Evolutionary conservation across 306 rosid species (phyloP).

Genomic region (Parietaria judaica): DNA sequence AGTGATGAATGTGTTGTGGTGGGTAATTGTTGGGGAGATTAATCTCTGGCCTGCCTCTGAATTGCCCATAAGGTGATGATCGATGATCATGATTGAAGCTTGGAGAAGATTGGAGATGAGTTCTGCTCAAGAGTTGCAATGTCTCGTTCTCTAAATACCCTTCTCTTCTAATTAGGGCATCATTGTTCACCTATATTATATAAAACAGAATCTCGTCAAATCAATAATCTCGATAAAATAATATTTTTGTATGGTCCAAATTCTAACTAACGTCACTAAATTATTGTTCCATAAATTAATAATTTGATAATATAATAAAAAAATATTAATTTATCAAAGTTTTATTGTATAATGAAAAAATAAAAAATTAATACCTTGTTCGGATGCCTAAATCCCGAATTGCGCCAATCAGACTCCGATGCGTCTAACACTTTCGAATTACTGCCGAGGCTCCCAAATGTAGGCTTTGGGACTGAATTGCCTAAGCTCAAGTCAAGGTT

Average conservation of each 20-base stretch:
- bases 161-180: slow-evolving; percentile 6
- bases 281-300: no score
- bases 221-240: no score
- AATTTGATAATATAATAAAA: no score
- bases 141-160: slow-evolving; percentile 32
- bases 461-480: slow-evolving; percentile 22
- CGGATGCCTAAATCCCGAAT: slow-evolving; percentile 21
- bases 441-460: slow-evolving; percentile 4
- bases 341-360: no score
- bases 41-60: slow-evolving; percentile 27
- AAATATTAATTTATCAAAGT: no score
- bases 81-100: slow-evolving; percentile 20
- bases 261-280: no score
- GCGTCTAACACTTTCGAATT: slow-evolving; percentile 5
- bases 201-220: background rate
- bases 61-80: slow-evolving; percentile 36
- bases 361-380: slow-evolving; percentile 9
- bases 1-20: slow-evolving; percentile 27
- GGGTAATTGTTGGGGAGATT: slow-evolving; percentile 39
- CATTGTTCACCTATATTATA: slow-evolving; percentile 11
- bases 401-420: slow-evolving; percentile 22
- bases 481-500: slow-evolving; percentile 43
- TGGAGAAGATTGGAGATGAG: slow-evolving; percentile 34
- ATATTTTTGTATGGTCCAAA: no score
- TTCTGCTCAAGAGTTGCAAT: slow-evolving; percentile 28